Base-by-base conservation (phyloP, 2,329 filamentous ascomycete genomes). In the Chaetomium strumarium region DNA sequence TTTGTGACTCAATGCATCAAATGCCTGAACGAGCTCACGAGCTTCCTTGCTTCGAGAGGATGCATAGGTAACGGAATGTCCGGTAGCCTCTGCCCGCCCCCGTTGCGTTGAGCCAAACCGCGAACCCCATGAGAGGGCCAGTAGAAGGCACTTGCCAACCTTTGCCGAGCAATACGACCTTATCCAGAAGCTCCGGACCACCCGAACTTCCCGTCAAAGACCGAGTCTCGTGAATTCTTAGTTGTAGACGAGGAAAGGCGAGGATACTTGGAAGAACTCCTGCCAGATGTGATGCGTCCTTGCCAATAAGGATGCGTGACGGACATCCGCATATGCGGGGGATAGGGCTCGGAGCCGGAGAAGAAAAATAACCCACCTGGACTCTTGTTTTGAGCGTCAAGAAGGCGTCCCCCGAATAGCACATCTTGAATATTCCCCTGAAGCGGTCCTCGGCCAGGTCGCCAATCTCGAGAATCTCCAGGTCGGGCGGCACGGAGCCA, bases 341-440 rank as follows among this genome's bases (percentile, higher is more conserved):
- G 20, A n/a, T 14, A 20, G 40, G 13, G 7, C n/a, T 46, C 55
- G 34, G 53, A 57, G 55, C 47, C 55, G 61, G 53, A 48, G 51
- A 55, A 49, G 44, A 24, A 45, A 24, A 45, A 14, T 48, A 62
- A 76, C 81, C 59, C 79, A 87, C 84, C 77, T 99, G 93, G 58
- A 99, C 93, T 72, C 90, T 83, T 53, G 93, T 99, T 70, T 93
- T 93, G 58, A 99, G 78, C 24, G 93, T 97, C 72, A 99, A 73
- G 68, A 91, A 97, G 30, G 93, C 92, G 72, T 99, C 92, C 60
- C 93, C 93, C 1, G 88, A 84, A 69, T 99, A 99, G 68, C 87
- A 92, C 92, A 99, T 97, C 72, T 97, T 97, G 79, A 99, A 99
- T 62, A 99, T 97, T 67, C 93, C 93, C 54, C 93, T 82, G 70